Evolutionary conservation across 176 grass and related monocot genomes (phyloP).

Genomic region (Miscanthus lutarioriparius): DNA sequence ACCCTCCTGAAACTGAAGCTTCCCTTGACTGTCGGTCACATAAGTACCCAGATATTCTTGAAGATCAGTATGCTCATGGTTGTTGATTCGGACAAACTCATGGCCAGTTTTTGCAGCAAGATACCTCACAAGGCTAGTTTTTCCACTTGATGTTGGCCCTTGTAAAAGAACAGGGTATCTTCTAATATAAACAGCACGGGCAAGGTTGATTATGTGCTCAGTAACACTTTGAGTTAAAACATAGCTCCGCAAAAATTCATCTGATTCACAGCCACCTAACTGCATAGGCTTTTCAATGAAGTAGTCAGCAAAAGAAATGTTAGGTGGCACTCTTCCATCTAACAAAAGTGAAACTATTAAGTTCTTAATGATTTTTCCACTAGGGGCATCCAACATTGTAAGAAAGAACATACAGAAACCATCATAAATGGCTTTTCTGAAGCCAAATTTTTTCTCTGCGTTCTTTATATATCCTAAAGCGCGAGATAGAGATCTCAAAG

Average conservation of each 20-base stretch:
- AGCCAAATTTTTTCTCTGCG: constrained; percentile 64
- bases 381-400: constrained; percentile 81
- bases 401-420: constrained; percentile 99
- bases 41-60: constrained; percentile 98
- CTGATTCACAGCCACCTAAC: constrained; percentile 38
- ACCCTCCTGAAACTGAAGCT: constrained; percentile 90
- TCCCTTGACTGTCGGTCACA: constrained; percentile 70
- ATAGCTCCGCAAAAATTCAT: constrained; percentile 60
- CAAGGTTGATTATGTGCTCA: constrained; percentile 79
- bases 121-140: constrained; percentile 88
- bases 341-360: constrained; percentile 63
- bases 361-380: constrained; percentile 76
- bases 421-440: constrained; percentile 88
- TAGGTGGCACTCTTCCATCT: constrained; percentile 49
- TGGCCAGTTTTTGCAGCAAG: constrained; percentile 84
- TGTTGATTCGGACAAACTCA: constrained; percentile 98
- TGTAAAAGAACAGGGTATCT: constrained; percentile 90
- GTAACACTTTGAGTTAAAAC: constrained; percentile 76
- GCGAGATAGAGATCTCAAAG: constrained; percentile 87
- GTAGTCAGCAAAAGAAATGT: constrained; percentile 61
- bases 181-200: constrained; percentile 89
- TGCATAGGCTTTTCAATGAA: constrained; percentile 42
- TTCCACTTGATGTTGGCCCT: constrained; percentile 95
- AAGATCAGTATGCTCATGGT: constrained; percentile 97
- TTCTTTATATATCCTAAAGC: constrained; percentile 71